Evolutionary conservation across 257 asterid species (phyloP).

Genomic region (Petrea volubilis): DNA sequence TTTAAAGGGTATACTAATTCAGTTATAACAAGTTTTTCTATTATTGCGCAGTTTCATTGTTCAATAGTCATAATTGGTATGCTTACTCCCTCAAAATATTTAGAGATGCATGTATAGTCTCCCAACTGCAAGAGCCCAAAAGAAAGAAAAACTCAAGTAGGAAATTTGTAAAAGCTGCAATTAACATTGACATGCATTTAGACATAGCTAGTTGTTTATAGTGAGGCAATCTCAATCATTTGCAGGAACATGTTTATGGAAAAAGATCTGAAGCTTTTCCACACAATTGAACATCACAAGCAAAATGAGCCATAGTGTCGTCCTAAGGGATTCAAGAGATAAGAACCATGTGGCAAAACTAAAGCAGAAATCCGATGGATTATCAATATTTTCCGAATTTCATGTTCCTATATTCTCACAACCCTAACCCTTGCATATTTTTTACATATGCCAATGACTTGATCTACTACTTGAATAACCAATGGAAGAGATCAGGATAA

Average conservation of each 20-base stretch:
- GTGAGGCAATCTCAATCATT: background rate
- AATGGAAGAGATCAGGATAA: slow-evolving; percentile 1
- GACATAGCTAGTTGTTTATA: background rate
- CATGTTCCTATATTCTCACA: background rate
- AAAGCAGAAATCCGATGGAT: background rate
- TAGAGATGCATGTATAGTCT: background rate
- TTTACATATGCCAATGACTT: background rate
- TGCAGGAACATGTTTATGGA: background rate
- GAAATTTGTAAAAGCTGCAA: background rate
- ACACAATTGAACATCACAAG: background rate
- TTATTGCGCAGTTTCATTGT: background rate
- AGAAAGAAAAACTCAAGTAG: background rate
- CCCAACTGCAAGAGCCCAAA: background rate
- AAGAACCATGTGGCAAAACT: slow-evolving; percentile 3
- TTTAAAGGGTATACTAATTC: background rate
- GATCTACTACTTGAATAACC: background rate
- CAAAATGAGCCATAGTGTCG: background rate
- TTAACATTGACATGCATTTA: slow-evolving; percentile 1
- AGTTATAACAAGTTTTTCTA: background rate
- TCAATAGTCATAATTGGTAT: background rate
- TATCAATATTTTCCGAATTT: background rate
- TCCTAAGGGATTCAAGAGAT: background rate
- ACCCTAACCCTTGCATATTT: background rate
- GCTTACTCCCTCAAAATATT: background rate
- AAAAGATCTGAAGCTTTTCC: background rate